Conservation (phyloP, 1,284 basidiomycete species). For the Sporisorium sorghi region DNA sequence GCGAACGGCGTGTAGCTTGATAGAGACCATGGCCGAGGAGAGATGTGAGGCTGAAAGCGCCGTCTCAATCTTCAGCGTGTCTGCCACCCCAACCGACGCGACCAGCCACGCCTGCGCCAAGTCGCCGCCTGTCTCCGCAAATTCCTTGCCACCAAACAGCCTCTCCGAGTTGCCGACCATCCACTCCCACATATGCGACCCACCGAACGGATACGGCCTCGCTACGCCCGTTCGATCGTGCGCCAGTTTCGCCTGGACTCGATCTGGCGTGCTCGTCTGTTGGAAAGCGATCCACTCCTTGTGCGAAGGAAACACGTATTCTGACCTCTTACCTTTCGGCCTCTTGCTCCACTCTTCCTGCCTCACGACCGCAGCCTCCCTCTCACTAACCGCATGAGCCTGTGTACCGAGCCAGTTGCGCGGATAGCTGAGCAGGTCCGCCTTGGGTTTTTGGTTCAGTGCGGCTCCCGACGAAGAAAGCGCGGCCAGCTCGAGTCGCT, state of each 20-base stretch:
- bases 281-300: constrained; percentile 35
- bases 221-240: constrained; percentile 31
- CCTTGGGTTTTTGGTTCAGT: constrained; percentile 1
- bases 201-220: constrained; percentile 37
- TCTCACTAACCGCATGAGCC: constrained; percentile 34
- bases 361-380: constrained; percentile 18
- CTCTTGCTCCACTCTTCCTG: constrained; percentile 51
- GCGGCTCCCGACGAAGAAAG: constrained; percentile 14
- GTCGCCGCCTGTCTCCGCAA: neutral
- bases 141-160: constrained; percentile 13
- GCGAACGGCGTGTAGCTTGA: constrained; percentile 37
- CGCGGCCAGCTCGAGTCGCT: constrained; percentile 42
- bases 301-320: constrained; percentile 44
- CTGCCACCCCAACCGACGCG: neutral
- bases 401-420: constrained; percentile 55
- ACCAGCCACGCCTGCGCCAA: constrained; percentile 22
- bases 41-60: constrained; percentile 16
- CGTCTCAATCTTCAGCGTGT: neutral
- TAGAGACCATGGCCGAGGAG: constrained; percentile 40
- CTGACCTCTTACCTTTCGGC: constrained; percentile 62
- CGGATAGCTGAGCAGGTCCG: constrained; percentile 46
- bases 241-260: constrained; percentile 15
- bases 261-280: constrained; percentile 19
- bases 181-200: constrained; percentile 33
- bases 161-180: constrained; percentile 38